phyloP scores from a whole-genome alignment of 805 yeast species.

The Blastobotrys terrestris region DNA sequence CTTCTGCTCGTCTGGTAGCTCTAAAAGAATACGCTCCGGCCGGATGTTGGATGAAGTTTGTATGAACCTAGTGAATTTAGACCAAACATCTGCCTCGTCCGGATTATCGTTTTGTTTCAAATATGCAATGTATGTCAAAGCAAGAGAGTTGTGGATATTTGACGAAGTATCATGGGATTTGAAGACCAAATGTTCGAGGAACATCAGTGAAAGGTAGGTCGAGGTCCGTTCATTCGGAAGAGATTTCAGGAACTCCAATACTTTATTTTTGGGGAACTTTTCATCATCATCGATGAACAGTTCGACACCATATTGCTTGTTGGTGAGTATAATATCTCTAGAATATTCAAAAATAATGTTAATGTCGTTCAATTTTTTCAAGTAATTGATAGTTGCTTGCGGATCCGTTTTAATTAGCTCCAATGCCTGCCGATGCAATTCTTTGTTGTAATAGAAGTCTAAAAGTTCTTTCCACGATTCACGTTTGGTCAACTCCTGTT shows the following conservation, averaged over 20 bases:
- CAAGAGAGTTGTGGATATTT: constrained; percentile 40
- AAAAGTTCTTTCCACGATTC: constrained; percentile 55
- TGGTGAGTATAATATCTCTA: constrained; percentile 41
- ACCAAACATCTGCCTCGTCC: constrained; percentile 13
- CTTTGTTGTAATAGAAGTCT: constrained; percentile 66
- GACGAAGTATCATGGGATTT: constrained; percentile 35
- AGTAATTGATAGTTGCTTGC: constrained; percentile 17
- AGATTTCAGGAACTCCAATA: constrained; percentile 45
- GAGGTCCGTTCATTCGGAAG: constrained; percentile 17
- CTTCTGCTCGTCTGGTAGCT: constrained; percentile 20
- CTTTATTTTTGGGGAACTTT: constrained; percentile 46
- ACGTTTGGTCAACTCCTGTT: constrained; percentile 38
- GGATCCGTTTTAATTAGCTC: constrained; percentile 41
- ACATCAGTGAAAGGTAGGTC: constrained; percentile 35
- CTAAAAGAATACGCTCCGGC: constrained; percentile 32
- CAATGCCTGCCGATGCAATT: constrained; percentile 61
- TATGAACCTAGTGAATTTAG: constrained; percentile 35
- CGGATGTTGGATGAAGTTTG: constrained; percentile 34
- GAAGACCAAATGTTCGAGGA: constrained; percentile 47
- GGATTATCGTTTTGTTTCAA: constrained; percentile 21
- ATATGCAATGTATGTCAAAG: constrained; percentile 38
- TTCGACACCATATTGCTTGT: constrained; percentile 35
- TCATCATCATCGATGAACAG: constrained; percentile 66
- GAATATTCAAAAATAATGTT: constrained; percentile 54
- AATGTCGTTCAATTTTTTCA: constrained; percentile 33